phyloP scores from a whole-genome alignment of 2,329 filamentous ascomycete genomes.

The Monascus ruber region DNA sequence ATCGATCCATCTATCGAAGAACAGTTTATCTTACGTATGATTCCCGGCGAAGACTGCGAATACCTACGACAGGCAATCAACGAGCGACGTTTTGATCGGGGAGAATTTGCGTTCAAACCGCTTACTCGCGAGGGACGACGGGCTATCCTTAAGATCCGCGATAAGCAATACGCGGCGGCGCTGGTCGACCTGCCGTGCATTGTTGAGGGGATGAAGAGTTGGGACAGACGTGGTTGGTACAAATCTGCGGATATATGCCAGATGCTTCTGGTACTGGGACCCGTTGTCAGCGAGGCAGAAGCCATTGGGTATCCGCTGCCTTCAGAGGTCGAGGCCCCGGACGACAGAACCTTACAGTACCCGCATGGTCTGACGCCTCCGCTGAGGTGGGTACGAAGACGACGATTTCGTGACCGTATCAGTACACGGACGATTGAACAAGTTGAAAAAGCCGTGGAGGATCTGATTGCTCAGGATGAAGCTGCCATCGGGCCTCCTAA shows the following conservation, averaged over 20 bases:
- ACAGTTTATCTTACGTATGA: conserved; percentile 80
- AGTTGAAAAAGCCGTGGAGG: conserved; percentile 68
- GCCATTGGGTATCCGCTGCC: conserved; percentile 59
- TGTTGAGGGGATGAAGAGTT: conserved; percentile 84
- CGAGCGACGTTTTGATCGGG: conserved; percentile 66
- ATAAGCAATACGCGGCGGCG: conserved; percentile 61
- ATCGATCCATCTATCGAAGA: conserved; percentile 79
- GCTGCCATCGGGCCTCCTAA: conserved; percentile 45
- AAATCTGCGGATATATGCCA: conserved; percentile 83
- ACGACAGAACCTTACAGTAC: conserved; percentile 56
- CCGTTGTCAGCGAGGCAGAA: conserved; percentile 54
- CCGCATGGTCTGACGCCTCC: conserved; percentile 80
- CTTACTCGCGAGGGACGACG: conserved; percentile 57
- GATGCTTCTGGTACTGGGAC: conserved; percentile 70
- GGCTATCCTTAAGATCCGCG: conserved; percentile 59
- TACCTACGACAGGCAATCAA: conserved; percentile 66
- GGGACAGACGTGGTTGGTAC: conserved; percentile 78
- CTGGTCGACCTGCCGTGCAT: conserved; percentile 79
- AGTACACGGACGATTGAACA: conserved; percentile 75
- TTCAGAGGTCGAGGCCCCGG: conserved; percentile 48
- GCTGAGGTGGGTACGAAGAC: conserved; percentile 72
- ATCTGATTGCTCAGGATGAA: conserved; percentile 59
- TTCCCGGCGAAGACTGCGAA: conserved; percentile 73
- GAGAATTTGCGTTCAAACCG: conserved; percentile 71
- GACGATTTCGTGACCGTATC: conserved; percentile 71